A percentile compares a stretch with the other conserved stretches of the same genome.
These are phyloP conservation scores for Chaetomiaceae sp. DNA, from an alignment of 2,329 filamentous ascomycete genomes.

Conservation along the genomic window DNA sequence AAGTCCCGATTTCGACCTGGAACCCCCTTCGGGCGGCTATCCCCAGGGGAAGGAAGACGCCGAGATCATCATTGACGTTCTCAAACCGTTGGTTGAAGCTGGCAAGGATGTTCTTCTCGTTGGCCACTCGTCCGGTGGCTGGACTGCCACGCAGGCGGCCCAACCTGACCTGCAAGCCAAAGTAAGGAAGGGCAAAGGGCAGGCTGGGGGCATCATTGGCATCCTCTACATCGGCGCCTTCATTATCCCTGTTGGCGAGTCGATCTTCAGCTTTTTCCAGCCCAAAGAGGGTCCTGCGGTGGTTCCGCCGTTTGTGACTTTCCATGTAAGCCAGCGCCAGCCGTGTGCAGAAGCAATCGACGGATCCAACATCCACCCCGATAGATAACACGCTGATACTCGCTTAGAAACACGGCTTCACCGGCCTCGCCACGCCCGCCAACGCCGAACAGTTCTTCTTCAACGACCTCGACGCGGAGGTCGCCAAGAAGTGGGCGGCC, in stretches of 20 bases:
- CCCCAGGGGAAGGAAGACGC: conserved; percentile 4
- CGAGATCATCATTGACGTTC: background rate
- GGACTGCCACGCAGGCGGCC: conserved; percentile 5
- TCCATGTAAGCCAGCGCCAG: conserved; percentile 6
- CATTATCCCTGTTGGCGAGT: conserved; percentile 3
- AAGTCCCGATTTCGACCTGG: background rate
- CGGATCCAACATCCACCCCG: too few species aligned
- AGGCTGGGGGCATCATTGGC: conserved; percentile 3
- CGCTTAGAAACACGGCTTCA: conserved; percentile 2
- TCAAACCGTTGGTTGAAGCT: background rate
- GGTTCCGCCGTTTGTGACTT: conserved; percentile 1
- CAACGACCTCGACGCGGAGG: conserved; percentile 1
- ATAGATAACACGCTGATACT: too few species aligned
- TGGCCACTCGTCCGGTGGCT: conserved; percentile 7
- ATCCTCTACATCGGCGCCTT: conserved; percentile 2
- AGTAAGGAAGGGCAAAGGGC: background rate
- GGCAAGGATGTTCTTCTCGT: conserved; percentile 5
- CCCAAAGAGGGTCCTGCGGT: background rate
- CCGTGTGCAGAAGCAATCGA: too few species aligned
- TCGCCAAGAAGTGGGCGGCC: conserved; percentile 4
- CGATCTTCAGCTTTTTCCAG: conserved; percentile 2
- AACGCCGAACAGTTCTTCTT: conserved; percentile 4
- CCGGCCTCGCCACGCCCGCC: background rate
- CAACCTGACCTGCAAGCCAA: conserved; percentile 1
- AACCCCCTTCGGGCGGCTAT: background rate